Evolutionary conservation across 257 asterid species (phyloP), one percentile per base, ranked within the genome.

Genomic region (Solanum sitiens): DNA sequence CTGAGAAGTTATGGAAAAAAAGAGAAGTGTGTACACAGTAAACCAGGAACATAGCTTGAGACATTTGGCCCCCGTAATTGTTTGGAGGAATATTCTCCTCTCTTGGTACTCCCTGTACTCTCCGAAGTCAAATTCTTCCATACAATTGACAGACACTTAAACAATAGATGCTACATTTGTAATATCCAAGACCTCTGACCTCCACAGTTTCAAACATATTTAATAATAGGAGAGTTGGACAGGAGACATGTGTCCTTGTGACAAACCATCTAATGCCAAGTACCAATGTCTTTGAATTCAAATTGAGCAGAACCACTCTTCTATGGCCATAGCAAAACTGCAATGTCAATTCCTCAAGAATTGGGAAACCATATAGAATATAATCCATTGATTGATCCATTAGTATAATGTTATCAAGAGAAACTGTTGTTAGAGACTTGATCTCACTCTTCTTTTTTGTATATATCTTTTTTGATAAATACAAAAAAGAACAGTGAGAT

Each of bases 181-280:
- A 71, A 89, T 77, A 77, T 77, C 65, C 65, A 77, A 53, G 25
- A 44, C 40, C 12, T 79, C 88, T 50, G 15, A 77, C 40, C 9
- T 79, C 88, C 68, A 87, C 35, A 39, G 87, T 65, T 20, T 86
- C 90, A 33, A 27, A 11, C 25, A 87, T 65, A 21, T 86, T 47
- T 40, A 90, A 50, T 21, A 90, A 89, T 59, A 86, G 27, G 8
- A 83, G 75, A 61, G 85, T 30, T 73, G 89, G 89, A 88, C 87
- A 87, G 35, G 83, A 35, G 40, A 89, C 40, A 25, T 25, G 84
- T 11, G 45, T 14, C 50, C 89, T 13, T 85, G n/a, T 1, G 67
- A 33, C 40, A 20, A 20, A 67, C 32, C 25, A 5, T 33, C 50
- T 68, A 76, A 88, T 27, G 42, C 65, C 61, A 73, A 91, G 86